Base-by-base conservation (phyloP, 345 rosid species). In the Sonneratia alba region DNA sequence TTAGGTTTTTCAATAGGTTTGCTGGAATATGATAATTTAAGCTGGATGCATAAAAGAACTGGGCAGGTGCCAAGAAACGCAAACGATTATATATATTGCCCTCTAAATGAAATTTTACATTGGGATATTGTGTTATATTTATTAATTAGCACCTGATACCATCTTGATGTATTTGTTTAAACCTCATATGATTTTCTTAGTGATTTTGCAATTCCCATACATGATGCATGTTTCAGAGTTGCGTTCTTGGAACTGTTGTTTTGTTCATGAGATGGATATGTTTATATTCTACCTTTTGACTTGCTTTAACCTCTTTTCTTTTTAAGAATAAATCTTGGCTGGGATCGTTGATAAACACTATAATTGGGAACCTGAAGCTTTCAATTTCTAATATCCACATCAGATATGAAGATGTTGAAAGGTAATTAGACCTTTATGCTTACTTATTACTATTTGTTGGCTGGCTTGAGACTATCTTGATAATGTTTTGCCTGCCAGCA, bases 321-420 rank as follows among this genome's bases (percentile, higher is more conserved):
- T 82, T 72, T 78, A 85, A 95, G 99, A 95, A 90, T 79, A 89
- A 83, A 79, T 90, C 99, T 27, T 95, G 97, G 98, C 70, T 92
- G 86, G 99, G 98, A 73, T 95, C 99, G 57, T 84, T 95, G 79
- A 79, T 95, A 85, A 88, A 87, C 83, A 95, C 98, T 32, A 85
- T 95, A 73, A 84, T 95, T 76, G 99, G 99, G 77, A 95, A 95
- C 82, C 80, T 95, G 83, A 95, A 90, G 85, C 94, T 95, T 78
- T 95, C 98, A 69, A 88, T 95, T 77, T 89, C 99, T 80, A 90
- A 92, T 82, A 92, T 95, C 77, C 99, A 95, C 81, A 86, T 95
- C 75, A 87, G 99, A 90, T 95, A 95, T 69, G 99, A 95, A 78
- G 99, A 95, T 80, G 83, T 85, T 73, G 99, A 95, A 85, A 95